These are phyloP conservation scores for Cryptomeria japonica DNA, from an alignment of 75 land plant species.

Conservation along the genomic window DNA sequence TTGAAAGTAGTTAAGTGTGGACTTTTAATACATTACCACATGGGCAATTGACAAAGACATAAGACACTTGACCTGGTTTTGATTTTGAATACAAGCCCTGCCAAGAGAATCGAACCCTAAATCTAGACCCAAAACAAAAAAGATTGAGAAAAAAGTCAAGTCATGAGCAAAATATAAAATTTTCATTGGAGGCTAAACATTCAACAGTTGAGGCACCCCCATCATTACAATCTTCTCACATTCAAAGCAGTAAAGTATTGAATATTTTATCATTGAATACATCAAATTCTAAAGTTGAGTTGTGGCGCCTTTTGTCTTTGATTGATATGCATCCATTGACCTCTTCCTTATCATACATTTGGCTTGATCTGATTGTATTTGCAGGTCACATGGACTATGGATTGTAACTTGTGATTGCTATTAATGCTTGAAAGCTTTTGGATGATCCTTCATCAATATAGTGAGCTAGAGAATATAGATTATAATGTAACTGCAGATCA, in stretches of 20 bases:
- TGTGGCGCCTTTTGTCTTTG: not conserved
- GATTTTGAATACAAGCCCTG: not conserved
- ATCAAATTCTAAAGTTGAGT: not conserved
- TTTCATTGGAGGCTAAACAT: not conserved
- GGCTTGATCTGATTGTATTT: not conserved
- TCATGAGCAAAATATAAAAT: not conserved
- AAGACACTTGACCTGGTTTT: not conserved
- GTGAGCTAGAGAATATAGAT: no score
- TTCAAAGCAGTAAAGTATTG: not conserved
- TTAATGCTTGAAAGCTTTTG: no score
- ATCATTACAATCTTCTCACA: not conserved
- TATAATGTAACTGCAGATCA: not conserved
- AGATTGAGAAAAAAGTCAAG: not conserved
- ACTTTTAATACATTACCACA: not conserved
- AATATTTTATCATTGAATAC: not conserved
- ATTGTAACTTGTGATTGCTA: not conserved
- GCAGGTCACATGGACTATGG: not conserved
- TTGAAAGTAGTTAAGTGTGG: constrained; percentile 1
- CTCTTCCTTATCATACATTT: not conserved
- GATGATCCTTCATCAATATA: no score
- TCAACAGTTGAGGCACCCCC: not conserved
- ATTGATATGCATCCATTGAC: not conserved
- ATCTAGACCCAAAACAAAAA: not conserved
- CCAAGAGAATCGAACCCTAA: not conserved
- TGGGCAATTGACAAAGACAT: not conserved